Evolutionary conservation across 768 basidiomycete genomes (phyloP).

Genomic region (Mycena epipterygia): DNA sequence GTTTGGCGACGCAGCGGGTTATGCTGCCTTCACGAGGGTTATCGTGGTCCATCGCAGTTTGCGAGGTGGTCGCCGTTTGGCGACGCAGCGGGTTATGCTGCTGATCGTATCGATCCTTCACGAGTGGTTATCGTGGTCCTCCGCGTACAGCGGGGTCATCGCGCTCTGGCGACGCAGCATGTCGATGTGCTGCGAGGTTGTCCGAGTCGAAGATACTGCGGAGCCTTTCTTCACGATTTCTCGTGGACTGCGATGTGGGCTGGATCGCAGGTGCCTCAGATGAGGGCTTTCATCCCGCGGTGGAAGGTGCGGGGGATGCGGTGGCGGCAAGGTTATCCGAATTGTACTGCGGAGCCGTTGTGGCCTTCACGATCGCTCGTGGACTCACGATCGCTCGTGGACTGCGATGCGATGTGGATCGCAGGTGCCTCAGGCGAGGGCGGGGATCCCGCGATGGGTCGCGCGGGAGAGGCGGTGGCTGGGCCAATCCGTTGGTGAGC

Average conservation of each 20-base stretch:
- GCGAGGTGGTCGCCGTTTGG: too few relatives aligned
- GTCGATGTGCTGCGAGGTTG: too few relatives aligned
- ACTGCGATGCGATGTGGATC: background rate
- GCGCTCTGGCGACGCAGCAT: too few relatives aligned
- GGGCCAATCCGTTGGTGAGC: constrained; percentile 5
- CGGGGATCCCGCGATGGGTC: background rate
- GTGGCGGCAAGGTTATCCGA: too few relatives aligned
- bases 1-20: too few relatives aligned
- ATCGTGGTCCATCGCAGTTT: background rate
- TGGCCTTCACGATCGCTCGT: too few relatives aligned
- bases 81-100: constrained; percentile 24
- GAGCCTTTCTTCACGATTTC: constrained; percentile 1
- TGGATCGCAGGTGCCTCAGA: background rate
- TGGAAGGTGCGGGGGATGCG: background rate
- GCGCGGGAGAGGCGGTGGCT: background rate
- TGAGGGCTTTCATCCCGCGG: background rate
- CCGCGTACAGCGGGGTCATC: too few relatives aligned
- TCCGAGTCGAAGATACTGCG: too few relatives aligned
- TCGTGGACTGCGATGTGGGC: background rate
- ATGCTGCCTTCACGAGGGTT: background rate
- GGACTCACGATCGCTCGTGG: constrained; percentile 8
- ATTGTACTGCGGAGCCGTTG: too few relatives aligned
- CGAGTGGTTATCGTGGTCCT: background rate
- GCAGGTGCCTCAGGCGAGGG: constrained; percentile 13
- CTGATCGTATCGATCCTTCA: constrained; percentile 8